A percentile compares a stretch with the other conserved stretches of the same genome.
Evolutionary conservation across 345 rosid genomes (phyloP).

Genomic region (Hirschfeldia incana): DNA sequence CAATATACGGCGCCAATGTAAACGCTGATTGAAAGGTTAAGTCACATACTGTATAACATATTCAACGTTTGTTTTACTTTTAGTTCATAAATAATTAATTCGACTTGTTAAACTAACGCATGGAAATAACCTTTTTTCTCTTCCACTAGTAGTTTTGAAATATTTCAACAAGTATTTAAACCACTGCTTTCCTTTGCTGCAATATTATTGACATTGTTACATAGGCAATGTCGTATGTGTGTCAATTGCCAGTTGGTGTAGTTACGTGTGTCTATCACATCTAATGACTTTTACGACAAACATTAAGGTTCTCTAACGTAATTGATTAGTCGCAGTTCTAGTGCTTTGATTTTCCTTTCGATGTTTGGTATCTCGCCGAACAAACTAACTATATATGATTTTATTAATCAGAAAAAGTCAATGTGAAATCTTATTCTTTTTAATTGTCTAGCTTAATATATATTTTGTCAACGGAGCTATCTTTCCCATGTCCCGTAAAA

Average conservation of each 20-base stretch:
- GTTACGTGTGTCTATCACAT: not conserved
- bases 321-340: not conserved
- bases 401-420: slow-evolving; percentile 11
- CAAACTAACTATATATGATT: not conserved
- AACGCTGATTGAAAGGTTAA: slow-evolving; percentile 1
- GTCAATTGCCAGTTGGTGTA: not conserved
- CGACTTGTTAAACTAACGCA: not conserved
- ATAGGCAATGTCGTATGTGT: not conserved
- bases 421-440: slow-evolving; percentile 12
- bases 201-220: not conserved
- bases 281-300: not conserved
- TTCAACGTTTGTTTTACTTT: not conserved
- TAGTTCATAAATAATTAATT: not conserved
- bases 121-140: not conserved
- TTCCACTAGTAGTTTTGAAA: not conserved
- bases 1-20: slow-evolving; percentile 32
- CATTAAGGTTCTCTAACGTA: not conserved
- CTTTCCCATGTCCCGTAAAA: not conserved
- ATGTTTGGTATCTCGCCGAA: slow-evolving; percentile 1
- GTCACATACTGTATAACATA: not conserved
- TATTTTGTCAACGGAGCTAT: not conserved
- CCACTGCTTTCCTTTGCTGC: slow-evolving; percentile 1
- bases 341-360: not conserved
- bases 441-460: slow-evolving; percentile 18
- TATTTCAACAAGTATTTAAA: not conserved